phyloP scores from a whole-genome alignment of 2,329 filamentous ascomycete species.

The Sordariomycetes sp. region DNA sequence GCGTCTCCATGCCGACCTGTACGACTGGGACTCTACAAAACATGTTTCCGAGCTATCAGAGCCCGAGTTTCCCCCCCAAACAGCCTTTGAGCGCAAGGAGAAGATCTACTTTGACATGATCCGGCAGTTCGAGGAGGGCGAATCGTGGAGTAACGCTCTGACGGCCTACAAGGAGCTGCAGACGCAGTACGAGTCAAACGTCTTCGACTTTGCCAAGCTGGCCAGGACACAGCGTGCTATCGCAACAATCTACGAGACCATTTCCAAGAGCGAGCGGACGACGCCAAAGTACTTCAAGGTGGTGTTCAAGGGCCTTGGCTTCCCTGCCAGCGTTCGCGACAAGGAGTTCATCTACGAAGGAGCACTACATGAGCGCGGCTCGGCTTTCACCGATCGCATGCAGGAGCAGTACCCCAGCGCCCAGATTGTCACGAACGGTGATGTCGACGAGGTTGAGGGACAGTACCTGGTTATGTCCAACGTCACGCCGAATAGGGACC shows the following conservation, averaged over 20 bases:
- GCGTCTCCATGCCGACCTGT: slow-evolving; percentile 83
- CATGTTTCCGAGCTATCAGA: slow-evolving; percentile 59
- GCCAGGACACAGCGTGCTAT: slow-evolving; percentile 84
- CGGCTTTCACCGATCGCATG: slow-evolving; percentile 82
- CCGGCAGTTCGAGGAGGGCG: slow-evolving; percentile 87
- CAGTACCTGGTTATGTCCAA: slow-evolving; percentile 80
- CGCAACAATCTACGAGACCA: slow-evolving; percentile 82
- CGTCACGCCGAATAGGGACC: slow-evolving; percentile 73
- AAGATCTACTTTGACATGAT: slow-evolving; percentile 91
- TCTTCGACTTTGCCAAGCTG: slow-evolving; percentile 87
- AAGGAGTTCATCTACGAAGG: slow-evolving; percentile 93
- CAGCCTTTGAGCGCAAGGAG: slow-evolving; percentile 87
- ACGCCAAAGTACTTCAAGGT: slow-evolving; percentile 88
- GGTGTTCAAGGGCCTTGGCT: slow-evolving; percentile 80
- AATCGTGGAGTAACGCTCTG: slow-evolving; percentile 84
- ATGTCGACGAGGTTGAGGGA: slow-evolving; percentile 75
- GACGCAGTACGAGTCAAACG: slow-evolving; percentile 79
- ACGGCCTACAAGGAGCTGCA: slow-evolving; percentile 85
- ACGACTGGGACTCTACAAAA: slow-evolving; percentile 75
- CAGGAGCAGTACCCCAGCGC: slow-evolving; percentile 83
- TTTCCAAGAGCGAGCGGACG: slow-evolving; percentile 70
- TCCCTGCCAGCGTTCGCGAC: slow-evolving; percentile 70
- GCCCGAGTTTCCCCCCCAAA: slow-evolving; percentile 73
- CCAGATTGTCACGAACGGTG: slow-evolving; percentile 62
- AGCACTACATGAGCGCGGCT: slow-evolving; percentile 63